phyloP scores from a whole-genome alignment of 371 early-diverging fungal species.

The Apophysomyces variabilis region DNA sequence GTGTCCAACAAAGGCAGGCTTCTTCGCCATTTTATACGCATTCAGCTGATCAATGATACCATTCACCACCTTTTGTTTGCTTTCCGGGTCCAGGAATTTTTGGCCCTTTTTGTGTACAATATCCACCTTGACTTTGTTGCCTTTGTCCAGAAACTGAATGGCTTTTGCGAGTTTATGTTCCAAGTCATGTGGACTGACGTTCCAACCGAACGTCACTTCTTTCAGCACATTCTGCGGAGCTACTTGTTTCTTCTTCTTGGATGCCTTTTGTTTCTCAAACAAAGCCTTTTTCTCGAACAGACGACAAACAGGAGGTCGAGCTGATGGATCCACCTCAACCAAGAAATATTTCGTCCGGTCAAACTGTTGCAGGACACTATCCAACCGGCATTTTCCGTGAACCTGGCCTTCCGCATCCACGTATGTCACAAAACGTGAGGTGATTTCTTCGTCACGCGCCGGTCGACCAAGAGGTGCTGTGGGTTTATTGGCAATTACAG shows the following conservation, averaged over 20 bases:
- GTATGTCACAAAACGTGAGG: conserved; percentile 50
- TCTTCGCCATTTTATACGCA: conserved; percentile 40
- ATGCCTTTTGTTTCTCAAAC: conserved; percentile 57
- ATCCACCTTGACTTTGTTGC: conserved; percentile 60
- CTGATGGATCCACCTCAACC: conserved; percentile 55
- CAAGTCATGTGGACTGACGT: conserved; percentile 61
- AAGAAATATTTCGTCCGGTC: conserved; percentile 56
- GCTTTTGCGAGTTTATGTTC: conserved; percentile 59
- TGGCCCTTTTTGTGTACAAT: conserved; percentile 59
- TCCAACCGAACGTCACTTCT: conserved; percentile 65
- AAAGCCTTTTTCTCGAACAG: conserved; percentile 58
- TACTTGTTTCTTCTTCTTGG: conserved; percentile 51
- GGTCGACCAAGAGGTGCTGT: conserved; percentile 30
- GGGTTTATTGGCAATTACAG: conserved; percentile 12
- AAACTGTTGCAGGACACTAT: conserved; percentile 36
- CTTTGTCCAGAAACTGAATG: conserved; percentile 60
- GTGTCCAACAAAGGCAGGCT: conserved; percentile 30
- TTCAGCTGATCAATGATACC: conserved; percentile 24
- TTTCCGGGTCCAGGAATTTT: conserved; percentile 14
- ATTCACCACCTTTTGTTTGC: conserved; percentile 27
- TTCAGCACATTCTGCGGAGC: conserved; percentile 49
- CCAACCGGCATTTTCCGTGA: conserved; percentile 38
- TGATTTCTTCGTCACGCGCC: conserved; percentile 64
- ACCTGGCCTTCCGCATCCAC: conserved; percentile 50
- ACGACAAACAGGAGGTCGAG: conserved; percentile 59